Percentiles rank a stretch among this genome's conserved stretches.
Evolutionary conservation across 2,329 filamentous ascomycete genomes (phyloP).

Genomic region (Metarhizium humberi): DNA sequence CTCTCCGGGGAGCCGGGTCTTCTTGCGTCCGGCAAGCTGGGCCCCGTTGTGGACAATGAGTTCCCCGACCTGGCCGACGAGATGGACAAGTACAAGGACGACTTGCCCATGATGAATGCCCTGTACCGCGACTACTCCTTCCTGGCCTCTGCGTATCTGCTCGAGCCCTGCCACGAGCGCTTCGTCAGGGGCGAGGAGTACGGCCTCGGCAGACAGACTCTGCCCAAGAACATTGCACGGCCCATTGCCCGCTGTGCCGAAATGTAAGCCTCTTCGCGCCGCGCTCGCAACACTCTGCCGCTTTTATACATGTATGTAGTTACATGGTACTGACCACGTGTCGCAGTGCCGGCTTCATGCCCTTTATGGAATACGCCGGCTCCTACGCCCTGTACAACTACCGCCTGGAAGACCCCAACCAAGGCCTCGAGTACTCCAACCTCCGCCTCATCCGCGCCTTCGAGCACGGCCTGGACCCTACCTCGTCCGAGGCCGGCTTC

Average conservation of each 20-base stretch:
- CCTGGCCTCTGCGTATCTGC: constrained; percentile 77
- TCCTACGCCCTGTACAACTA: constrained; percentile 64
- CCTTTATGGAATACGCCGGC: constrained; percentile 80
- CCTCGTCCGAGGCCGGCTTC: constrained; percentile 87
- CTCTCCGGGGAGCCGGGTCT: constrained; percentile 66
- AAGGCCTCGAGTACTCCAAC: constrained; percentile 53
- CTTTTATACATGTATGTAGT: too few species aligned
- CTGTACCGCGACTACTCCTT: constrained; percentile 90
- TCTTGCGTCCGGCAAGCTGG: constrained; percentile 64
- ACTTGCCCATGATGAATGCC: constrained; percentile 74
- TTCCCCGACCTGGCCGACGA: constrained; percentile 68
- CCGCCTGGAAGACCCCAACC: constrained; percentile 44
- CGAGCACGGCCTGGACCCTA: constrained; percentile 77
- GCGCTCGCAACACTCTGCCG: too few species aligned
- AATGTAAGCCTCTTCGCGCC: constrained; percentile 51
- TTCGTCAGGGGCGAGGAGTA: constrained; percentile 65
- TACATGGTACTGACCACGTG: too few species aligned
- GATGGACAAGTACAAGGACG: constrained; percentile 62
- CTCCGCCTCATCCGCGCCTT: constrained; percentile 84
- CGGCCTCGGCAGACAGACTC: constrained; percentile 62
- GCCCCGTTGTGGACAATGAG: constrained; percentile 61
- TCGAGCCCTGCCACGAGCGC: constrained; percentile 81
- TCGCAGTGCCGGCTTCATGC: constrained; percentile 61
- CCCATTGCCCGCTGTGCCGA: constrained; percentile 78
- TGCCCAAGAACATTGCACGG: constrained; percentile 67